Percentiles rank a stretch among this genome's conserved stretches.
These are phyloP conservation scores for Corylus americana DNA, from an alignment of 306 rosid genomes.

Conservation along the genomic window DNA sequence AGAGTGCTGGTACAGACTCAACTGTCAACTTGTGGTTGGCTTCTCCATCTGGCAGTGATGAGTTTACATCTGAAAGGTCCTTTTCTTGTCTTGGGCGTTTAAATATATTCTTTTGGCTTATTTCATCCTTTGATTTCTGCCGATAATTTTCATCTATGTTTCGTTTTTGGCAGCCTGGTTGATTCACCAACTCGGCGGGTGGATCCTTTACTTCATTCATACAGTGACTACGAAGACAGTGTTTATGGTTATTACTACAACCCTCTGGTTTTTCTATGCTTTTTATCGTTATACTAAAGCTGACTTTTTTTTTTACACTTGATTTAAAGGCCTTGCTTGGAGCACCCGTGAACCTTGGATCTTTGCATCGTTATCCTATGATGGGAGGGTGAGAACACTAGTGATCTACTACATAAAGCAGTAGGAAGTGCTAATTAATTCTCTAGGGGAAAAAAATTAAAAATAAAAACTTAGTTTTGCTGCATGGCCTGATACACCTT, in stretches of 20 bases:
- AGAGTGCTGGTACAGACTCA: constrained; percentile 96
- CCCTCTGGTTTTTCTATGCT: neutral
- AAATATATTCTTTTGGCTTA: neutral
- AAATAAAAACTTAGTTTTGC: neutral
- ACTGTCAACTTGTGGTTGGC: constrained; percentile 88
- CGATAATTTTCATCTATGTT: constrained; percentile 17
- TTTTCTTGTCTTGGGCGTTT: constrained; percentile 25
- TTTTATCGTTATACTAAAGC: constrained; percentile 15
- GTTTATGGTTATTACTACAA: constrained; percentile 64
- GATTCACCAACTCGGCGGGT: constrained; percentile 54
- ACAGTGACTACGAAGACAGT: constrained; percentile 93
- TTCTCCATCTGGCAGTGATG: constrained; percentile 48
- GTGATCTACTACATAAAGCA: constrained; percentile 16
- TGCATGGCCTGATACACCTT: neutral
- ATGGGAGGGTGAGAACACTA: constrained; percentile 84
- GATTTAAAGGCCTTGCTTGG: constrained; percentile 81
- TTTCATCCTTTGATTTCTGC: constrained; percentile 13
- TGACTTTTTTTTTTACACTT: constrained; percentile 19
- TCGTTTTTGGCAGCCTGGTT: constrained; percentile 49
- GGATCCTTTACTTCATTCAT: constrained; percentile 76
- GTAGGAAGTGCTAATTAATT: constrained; percentile 10
- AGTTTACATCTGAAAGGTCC: constrained; percentile 62
- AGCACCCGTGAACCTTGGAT: constrained; percentile 96
- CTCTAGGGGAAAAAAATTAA: neutral
- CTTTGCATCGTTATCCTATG: constrained; percentile 92